Conservation (phyloP, 495 filamentous ascomycete genomes). For the Penicillium paradoxum region DNA sequence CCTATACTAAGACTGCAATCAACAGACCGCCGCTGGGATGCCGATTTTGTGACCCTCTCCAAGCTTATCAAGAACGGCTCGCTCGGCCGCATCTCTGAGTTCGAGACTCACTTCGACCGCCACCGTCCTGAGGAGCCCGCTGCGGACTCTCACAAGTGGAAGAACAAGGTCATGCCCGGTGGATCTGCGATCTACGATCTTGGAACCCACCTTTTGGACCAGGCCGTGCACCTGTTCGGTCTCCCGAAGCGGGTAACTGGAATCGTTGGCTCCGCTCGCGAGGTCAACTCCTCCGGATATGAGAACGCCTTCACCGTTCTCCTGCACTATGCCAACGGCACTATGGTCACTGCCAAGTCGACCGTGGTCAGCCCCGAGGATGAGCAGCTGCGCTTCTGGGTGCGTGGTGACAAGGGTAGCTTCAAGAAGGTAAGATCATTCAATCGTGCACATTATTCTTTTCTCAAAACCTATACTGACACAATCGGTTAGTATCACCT, state of each 20-base stretch:
- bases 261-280: conserved; percentile 62
- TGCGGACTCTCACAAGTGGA: conserved; percentile 56
- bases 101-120: conserved; percentile 82
- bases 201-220: conserved; percentile 79
- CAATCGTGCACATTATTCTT: not conserved
- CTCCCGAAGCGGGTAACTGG: conserved; percentile 64
- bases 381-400: conserved; percentile 72
- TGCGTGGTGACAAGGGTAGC: conserved; percentile 73
- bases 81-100: conserved; percentile 68
- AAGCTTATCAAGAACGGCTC: conserved; percentile 51
- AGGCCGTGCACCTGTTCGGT: conserved; percentile 74
- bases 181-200: conserved; percentile 77
- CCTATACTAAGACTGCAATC: not conserved
- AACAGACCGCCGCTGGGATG: conserved; percentile 71
- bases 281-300: conserved; percentile 48
- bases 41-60: conserved; percentile 75
- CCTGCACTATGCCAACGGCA: conserved; percentile 56
- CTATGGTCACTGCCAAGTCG: conserved; percentile 63
- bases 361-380: conserved; percentile 65
- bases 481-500: conserved; percentile 48
- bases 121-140: conserved; percentile 56
- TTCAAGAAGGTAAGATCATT: conserved; percentile 58
- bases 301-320: conserved; percentile 68
- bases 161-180: conserved; percentile 61
- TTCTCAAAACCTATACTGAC: not conserved